Evolutionary conservation across 2,329 filamentous ascomycete species (phyloP).

Genomic region (Pseudogymnoascus verrucosus): DNA sequence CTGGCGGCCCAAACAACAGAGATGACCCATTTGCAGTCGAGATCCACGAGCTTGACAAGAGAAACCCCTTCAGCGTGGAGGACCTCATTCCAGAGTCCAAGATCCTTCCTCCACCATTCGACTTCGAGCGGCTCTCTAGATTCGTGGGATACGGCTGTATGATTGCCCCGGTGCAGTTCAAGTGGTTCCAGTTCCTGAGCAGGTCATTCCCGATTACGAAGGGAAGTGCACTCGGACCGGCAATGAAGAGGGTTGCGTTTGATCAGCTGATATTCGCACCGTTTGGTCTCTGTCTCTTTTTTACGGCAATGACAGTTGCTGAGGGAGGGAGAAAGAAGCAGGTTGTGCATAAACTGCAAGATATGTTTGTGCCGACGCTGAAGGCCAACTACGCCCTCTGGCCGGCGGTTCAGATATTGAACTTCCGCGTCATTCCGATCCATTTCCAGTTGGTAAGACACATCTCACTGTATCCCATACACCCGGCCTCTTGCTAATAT

Average conservation of each 20-base stretch:
- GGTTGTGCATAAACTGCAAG: constrained; percentile 74
- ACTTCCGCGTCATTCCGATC: constrained; percentile 90
- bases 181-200: constrained; percentile 87
- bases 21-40: constrained; percentile 76
- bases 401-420: constrained; percentile 93
- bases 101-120: constrained; percentile 70
- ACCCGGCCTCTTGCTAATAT: constrained; percentile 11
- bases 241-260: constrained; percentile 81
- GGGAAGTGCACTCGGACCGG: constrained; percentile 62
- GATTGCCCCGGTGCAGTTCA: constrained; percentile 92
- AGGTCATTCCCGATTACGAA: constrained; percentile 78
- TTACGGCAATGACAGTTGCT: constrained; percentile 91
- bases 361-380: constrained; percentile 87
- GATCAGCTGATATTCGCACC: constrained; percentile 94
- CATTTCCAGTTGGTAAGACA: constrained; percentile 87
- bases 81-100: constrained; percentile 61
- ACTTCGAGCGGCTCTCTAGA: constrained; percentile 86
- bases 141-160: constrained; percentile 98
- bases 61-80: constrained; percentile 57
- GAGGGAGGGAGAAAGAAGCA: constrained; percentile 83
- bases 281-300: constrained; percentile 69
- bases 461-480: background rate
- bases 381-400: constrained; percentile 95
- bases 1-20: constrained; percentile 47
- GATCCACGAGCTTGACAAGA: constrained; percentile 77